Percentiles rank a stretch among this genome's conserved stretches.
These are phyloP conservation scores for Penicillium hordei DNA, from an alignment of 2,329 filamentous ascomycete genomes.

Conservation along the genomic window DNA sequence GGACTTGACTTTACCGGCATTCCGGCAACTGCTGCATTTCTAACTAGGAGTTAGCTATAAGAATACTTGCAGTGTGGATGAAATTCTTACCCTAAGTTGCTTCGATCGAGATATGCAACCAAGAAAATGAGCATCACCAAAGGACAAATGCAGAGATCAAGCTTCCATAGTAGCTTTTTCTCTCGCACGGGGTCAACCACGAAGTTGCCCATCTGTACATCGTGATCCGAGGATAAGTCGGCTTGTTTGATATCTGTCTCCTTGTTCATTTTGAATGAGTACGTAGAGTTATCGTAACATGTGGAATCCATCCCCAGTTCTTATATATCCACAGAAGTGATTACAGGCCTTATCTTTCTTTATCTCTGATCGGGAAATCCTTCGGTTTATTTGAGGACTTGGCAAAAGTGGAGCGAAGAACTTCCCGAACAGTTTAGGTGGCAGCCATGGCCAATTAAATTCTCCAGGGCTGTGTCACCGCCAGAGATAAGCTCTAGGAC, in stretches of 20 bases:
- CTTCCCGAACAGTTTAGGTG: slow-evolving; percentile 1
- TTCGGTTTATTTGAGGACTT: slow-evolving; percentile 12
- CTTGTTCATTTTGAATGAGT: slow-evolving; percentile 7
- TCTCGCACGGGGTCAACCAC: slow-evolving; percentile 42
- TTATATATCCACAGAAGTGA: slow-evolving; percentile 4
- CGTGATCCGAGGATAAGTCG: slow-evolving; percentile 10
- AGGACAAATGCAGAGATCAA: slow-evolving; percentile 45
- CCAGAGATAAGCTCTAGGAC: slow-evolving; percentile 2
- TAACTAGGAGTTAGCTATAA: not conserved
- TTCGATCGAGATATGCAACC: slow-evolving; percentile 51
- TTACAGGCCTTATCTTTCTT: not conserved
- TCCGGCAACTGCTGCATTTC: slow-evolving; percentile 16
- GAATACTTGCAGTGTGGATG: not conserved
- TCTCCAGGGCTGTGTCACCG: not conserved
- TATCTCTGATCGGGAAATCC: slow-evolving; percentile 11
- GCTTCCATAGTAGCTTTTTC: slow-evolving; percentile 41
- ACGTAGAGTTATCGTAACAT: not conserved
- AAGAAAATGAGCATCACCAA: slow-evolving; percentile 54
- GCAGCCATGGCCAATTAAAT: not conserved
- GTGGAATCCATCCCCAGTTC: not conserved
- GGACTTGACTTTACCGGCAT: slow-evolving; percentile 11
- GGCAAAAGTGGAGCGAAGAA: not conserved
- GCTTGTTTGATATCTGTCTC: slow-evolving; percentile 9
- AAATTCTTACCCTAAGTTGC: slow-evolving; percentile 46
- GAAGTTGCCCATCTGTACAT: slow-evolving; percentile 15